Percentiles rank a stretch among this genome's conserved stretches.
Conservation (phyloP, 352 stramenopile genomes). For the Globisporangium takayamanum region DNA sequence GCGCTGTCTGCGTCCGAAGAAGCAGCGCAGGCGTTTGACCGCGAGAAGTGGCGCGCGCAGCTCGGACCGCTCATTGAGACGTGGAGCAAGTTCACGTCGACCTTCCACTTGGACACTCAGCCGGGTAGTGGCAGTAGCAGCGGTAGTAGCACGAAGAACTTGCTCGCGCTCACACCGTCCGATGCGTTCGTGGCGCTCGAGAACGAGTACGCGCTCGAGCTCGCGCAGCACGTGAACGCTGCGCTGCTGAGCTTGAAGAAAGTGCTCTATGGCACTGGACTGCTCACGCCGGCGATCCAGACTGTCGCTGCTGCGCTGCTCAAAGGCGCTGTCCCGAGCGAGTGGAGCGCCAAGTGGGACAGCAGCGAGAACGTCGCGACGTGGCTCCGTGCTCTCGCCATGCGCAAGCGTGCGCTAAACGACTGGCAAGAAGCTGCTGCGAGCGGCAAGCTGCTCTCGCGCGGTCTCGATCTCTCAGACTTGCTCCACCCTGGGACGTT, state of each 20-base stretch:
- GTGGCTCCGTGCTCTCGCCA: constrained; percentile 81
- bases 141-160: constrained; percentile 21
- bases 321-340: constrained; percentile 53
- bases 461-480: constrained; percentile 84
- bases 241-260: constrained; percentile 79
- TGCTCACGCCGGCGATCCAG: constrained; percentile 89
- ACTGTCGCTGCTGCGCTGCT: constrained; percentile 70
- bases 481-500: constrained; percentile 92
- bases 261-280: constrained; percentile 86
- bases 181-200: constrained; percentile 90
- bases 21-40: constrained; percentile 77
- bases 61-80: constrained; percentile 87
- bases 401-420: constrained; percentile 73
- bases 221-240: constrained; percentile 64
- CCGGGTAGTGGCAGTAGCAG: neutral
- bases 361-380: constrained; percentile 54
- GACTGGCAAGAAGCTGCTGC: constrained; percentile 75
- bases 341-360: constrained; percentile 85
- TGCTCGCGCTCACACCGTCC: constrained; percentile 58
- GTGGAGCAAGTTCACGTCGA: constrained; percentile 81
- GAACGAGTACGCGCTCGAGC: constrained; percentile 72
- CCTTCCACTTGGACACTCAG: constrained; percentile 36
- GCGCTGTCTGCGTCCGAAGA: constrained; percentile 67
- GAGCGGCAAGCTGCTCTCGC: constrained; percentile 59
- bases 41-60: constrained; percentile 86